These are phyloP conservation scores for Mangifera indica DNA, from an alignment of 345 rosid species.

Conservation along the genomic window DNA sequence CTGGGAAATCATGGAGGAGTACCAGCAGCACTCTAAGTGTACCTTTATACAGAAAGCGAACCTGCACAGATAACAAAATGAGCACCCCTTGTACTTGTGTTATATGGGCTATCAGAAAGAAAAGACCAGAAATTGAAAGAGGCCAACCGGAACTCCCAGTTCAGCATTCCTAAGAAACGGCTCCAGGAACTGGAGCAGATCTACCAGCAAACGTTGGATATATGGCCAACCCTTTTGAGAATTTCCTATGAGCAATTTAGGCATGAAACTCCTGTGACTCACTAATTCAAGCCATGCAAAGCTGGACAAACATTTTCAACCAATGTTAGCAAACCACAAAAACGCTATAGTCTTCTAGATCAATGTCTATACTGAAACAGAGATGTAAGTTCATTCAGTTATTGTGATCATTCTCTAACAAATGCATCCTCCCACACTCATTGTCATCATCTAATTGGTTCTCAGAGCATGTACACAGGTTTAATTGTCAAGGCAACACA, in stretches of 20 bases:
- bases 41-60: constrained; percentile 81
- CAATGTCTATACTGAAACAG: not conserved
- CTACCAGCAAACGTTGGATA: constrained; percentile 84
- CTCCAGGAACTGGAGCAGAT: constrained; percentile 91
- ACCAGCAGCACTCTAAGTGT: constrained; percentile 91
- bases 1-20: constrained; percentile 96
- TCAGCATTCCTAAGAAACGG: constrained; percentile 95
- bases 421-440: not conserved
- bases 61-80: constrained; percentile 39
- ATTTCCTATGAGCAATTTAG: constrained; percentile 79
- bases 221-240: constrained; percentile 94
- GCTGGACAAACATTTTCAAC: constrained; percentile 44
- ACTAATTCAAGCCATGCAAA: constrained; percentile 98
- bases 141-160: constrained; percentile 70
- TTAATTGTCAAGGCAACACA: not conserved
- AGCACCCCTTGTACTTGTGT: constrained; percentile 4
- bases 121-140: constrained; percentile 14
- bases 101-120: not conserved
- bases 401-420: not conserved
- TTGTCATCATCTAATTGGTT: not conserved
- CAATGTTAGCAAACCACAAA: constrained; percentile 10
- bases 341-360: not conserved
- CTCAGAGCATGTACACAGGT: not conserved
- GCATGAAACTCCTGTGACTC: constrained; percentile 97
- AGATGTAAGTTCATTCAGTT: not conserved